phyloP scores from a whole-genome alignment of 345 rosid species.

The Citrus medica region DNA sequence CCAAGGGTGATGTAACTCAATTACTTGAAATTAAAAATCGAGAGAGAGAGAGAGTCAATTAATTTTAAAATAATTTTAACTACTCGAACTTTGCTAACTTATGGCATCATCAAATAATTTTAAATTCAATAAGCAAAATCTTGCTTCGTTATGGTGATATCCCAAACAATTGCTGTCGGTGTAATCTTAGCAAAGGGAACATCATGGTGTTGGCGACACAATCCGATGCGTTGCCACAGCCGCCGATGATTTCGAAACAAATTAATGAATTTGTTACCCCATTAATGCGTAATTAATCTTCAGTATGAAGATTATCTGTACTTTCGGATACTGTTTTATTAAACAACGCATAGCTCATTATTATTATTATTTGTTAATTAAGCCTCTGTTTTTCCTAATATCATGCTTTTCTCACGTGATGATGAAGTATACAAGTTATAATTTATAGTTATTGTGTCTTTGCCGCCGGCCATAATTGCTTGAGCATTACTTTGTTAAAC shows the following conservation, averaged over 20 bases:
- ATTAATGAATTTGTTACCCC: neutral
- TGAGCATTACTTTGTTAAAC: neutral
- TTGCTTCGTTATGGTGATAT: slow-evolving; percentile 23
- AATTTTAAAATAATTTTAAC: neutral
- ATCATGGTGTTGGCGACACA: slow-evolving; percentile 10
- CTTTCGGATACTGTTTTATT: neutral
- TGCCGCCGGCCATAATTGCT: slow-evolving; percentile 4
- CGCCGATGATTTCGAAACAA: slow-evolving; percentile 14
- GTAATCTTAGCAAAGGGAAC: slow-evolving; percentile 15
- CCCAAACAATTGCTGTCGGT: slow-evolving; percentile 18
- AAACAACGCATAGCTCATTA: neutral
- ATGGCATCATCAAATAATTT: neutral
- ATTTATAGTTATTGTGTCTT: neutral
- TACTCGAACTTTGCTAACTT: slow-evolving; percentile 5
- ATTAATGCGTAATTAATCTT: neutral
- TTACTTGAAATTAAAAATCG: neutral
- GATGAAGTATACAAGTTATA: neutral
- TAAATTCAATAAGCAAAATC: neutral
- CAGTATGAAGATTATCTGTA: neutral
- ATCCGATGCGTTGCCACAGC: slow-evolving; percentile 28
- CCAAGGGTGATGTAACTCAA: slow-evolving; percentile 8
- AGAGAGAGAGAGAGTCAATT: neutral
- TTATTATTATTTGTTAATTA: neutral
- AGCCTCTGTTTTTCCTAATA: neutral
- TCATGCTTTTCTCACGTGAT: slow-evolving; percentile 14